phyloP scores from a whole-genome alignment of 495 filamentous ascomycete species.

The Clohesyomyces aquaticus region DNA sequence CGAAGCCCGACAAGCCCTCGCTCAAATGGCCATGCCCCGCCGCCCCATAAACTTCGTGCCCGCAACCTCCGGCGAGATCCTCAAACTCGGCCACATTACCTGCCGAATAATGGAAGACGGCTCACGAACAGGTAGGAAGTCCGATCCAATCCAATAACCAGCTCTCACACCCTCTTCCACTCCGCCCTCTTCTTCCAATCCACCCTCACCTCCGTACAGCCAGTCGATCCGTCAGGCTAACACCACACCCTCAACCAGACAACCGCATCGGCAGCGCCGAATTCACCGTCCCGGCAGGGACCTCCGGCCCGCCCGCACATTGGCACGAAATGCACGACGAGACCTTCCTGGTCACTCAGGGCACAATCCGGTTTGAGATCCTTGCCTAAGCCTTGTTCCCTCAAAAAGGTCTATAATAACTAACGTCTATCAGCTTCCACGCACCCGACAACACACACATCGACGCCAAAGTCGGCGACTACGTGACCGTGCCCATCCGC shows the following conservation, averaged over 20 bases:
- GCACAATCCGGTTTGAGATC: too few relatives aligned
- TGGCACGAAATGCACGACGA: constrained; percentile 61
- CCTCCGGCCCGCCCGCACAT: constrained; percentile 52
- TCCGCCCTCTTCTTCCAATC: too few relatives aligned
- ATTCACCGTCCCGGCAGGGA: constrained; percentile 53
- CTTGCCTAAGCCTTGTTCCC: too few relatives aligned
- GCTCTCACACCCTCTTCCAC: too few relatives aligned
- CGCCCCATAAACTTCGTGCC: constrained; percentile 49
- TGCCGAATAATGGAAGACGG: constrained; percentile 55
- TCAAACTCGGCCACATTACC: constrained; percentile 48
- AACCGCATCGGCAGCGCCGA: constrained; percentile 56
- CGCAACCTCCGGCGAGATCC: constrained; percentile 46
- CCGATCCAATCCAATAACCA: constrained; percentile 6
- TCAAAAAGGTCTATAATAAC: too few relatives aligned
- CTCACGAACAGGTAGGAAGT: constrained; percentile 44
- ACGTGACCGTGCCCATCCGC: constrained; percentile 56
- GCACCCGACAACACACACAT: constrained; percentile 51
- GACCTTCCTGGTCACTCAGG: constrained; percentile 58
- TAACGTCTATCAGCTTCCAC: too few relatives aligned
- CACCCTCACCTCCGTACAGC: too few relatives aligned
- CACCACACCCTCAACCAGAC: constrained; percentile 37
- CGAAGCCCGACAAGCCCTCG: constrained; percentile 30
- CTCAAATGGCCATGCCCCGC: constrained; percentile 42
- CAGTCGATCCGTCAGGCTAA: background rate
- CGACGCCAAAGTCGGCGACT: constrained; percentile 55